Evolutionary conservation across 805 yeast genomes (phyloP), one percentile per base, ranked within the genome.

Genomic region (Candida chilensis): DNA sequence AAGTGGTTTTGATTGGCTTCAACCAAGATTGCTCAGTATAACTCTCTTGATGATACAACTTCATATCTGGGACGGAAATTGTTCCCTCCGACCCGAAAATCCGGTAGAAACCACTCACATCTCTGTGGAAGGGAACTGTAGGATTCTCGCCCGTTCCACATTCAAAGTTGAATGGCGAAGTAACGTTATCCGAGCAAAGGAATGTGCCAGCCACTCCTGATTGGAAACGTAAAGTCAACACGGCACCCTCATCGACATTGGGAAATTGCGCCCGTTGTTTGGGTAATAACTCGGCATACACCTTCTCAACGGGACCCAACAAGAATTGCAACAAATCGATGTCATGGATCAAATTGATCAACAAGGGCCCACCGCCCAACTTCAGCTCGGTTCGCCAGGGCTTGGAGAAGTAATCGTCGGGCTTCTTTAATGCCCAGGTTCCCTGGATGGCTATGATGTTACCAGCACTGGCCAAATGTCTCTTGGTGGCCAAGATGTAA

Each of bases 121-220:
- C 47, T 8, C 36, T 43, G 32, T 49, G 39, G 27, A 38, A 44
- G 2, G 67, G 67, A 21, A 61, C 41, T 14, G 54, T 55, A 2
- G 67, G 67, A 36, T 61, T 61, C 37, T 61, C 67, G 5, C 67
- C 67, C 0, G 67, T 60, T 1, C 64, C 64, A 4, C 50, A 43
- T 41, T 60, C 67, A 29, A 61, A 61, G 35, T 49, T 53, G 33
- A 54, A 61, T 1, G 67, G 65, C 8, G 63, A 56, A 2, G 53
- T 47, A 18, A 59, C 59, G 31, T 59, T 60, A 33, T 60, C 67
- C 5, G 62, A 47, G 37, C 67, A 61, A 24, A 61, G 39, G 34
- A 61, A 61, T 2, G 66, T 59, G 3, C 67, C 67, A 27, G 55
- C 44, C 27, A 57, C 47, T 5, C 67, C 67, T 32, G 42, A 52